Evolutionary conservation across 352 stramenopile species (phyloP).

Genomic region (Globisporangium paddicum): DNA sequence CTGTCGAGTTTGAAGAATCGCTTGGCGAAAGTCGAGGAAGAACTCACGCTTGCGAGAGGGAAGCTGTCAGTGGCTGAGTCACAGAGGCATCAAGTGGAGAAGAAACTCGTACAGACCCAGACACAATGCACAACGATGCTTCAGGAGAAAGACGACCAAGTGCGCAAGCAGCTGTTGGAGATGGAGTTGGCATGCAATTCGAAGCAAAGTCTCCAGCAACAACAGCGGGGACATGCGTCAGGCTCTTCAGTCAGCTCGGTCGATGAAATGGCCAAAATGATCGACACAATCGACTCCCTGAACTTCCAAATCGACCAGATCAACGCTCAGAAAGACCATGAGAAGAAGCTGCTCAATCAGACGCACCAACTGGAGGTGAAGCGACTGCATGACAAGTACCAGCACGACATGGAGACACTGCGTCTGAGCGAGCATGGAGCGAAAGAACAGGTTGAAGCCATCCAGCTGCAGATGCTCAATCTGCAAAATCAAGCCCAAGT

Average conservation of each 20-base stretch:
- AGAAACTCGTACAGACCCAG: conserved; percentile 38
- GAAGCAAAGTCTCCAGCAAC: conserved; percentile 21
- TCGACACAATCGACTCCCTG: conserved; percentile 71
- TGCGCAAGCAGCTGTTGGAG: conserved; percentile 47
- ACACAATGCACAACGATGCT: conserved; percentile 32
- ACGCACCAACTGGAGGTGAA: conserved; percentile 52
- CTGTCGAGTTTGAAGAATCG: neutral
- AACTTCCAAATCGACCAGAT: conserved; percentile 53
- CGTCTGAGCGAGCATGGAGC: conserved; percentile 55
- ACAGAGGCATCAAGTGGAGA: conserved; percentile 33
- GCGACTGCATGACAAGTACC: conserved; percentile 58
- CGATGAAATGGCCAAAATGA: conserved; percentile 44
- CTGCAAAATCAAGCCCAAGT: conserved; percentile 54
- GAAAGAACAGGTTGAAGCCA: conserved; percentile 47
- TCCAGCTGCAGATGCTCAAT: conserved; percentile 39
- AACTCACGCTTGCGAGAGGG: conserved; percentile 24
- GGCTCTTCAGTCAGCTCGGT: conserved; percentile 8
- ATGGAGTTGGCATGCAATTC: conserved; percentile 33
- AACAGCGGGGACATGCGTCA: neutral
- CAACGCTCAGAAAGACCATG: conserved; percentile 31
- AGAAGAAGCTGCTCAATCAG: conserved; percentile 28
- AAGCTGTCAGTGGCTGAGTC: conserved; percentile 24
- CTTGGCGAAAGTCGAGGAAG: conserved; percentile 15
- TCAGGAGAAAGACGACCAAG: conserved; percentile 53
- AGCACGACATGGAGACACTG: conserved; percentile 59